These are phyloP conservation scores for Cyclotella sp. DNA, from an alignment of 108 stramenopile species.

Conservation along the genomic window DNA sequence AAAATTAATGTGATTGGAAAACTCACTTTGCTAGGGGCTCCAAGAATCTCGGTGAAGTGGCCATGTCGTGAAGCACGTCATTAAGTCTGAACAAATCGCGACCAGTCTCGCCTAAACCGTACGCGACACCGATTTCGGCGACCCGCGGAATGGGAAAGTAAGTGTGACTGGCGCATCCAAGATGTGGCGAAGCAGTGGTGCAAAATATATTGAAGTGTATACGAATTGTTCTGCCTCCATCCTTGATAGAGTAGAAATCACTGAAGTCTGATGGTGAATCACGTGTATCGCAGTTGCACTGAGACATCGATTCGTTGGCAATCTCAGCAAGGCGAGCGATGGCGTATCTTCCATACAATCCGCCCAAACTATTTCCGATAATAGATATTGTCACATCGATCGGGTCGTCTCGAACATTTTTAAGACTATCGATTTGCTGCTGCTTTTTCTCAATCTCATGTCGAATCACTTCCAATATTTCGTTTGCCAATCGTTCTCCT, in stretches of 20 bases:
- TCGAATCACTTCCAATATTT: conserved; percentile 63
- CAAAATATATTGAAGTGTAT: conserved; percentile 66
- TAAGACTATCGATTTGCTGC: background rate
- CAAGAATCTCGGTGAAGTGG: conserved; percentile 49
- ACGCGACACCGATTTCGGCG: conserved; percentile 59
- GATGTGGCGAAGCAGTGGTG: conserved; percentile 81
- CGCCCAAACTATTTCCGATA: conserved; percentile 83
- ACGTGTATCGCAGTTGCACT: background rate
- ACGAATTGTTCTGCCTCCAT: conserved; percentile 16
- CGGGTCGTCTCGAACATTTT: background rate
- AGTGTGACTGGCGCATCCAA: conserved; percentile 71
- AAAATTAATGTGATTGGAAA: background rate
- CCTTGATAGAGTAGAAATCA: conserved; percentile 6
- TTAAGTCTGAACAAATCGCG: conserved; percentile 67
- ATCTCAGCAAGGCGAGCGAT: conserved; percentile 54
- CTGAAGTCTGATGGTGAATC: background rate
- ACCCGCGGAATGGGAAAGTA: conserved; percentile 69
- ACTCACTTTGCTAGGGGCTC: conserved; percentile 53
- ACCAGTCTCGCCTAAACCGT: conserved; percentile 56
- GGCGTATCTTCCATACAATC: conserved; percentile 80
- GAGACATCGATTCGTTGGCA: background rate
- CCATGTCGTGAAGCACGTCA: conserved; percentile 58
- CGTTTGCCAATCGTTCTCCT: conserved; percentile 65
- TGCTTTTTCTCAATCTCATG: conserved; percentile 16
- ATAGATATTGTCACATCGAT: conserved; percentile 59